Evolutionary conservation across 2,329 filamentous ascomycete species (phyloP).

Genomic region (Trichoderma sp.): DNA sequence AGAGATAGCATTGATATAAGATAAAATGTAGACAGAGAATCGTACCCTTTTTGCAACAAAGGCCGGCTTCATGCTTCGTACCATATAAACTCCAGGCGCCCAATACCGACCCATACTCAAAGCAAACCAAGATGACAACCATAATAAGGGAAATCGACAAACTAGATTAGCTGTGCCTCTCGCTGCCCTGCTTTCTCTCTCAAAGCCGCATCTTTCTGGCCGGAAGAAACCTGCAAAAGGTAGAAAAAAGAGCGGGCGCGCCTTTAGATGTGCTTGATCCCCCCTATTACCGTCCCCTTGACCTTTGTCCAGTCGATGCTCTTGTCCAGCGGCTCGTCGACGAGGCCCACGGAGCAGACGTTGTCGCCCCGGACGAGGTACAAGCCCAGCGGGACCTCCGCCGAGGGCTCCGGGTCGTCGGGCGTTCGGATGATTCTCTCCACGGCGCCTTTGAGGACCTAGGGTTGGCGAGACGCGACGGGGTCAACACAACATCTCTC

Average conservation of each 20-base stretch:
- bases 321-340: slow-evolving; percentile 85
- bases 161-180: slow-evolving; percentile 1
- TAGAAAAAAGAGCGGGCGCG: background rate
- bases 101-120: slow-evolving; percentile 4
- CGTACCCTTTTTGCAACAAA: slow-evolving; percentile 28
- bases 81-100: slow-evolving; percentile 19
- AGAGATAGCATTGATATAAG: slow-evolving; percentile 4
- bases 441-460: slow-evolving; percentile 79
- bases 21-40: slow-evolving; percentile 28
- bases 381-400: slow-evolving; percentile 79
- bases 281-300: slow-evolving; percentile 78
- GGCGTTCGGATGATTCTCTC: slow-evolving; percentile 87
- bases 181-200: background rate
- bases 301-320: slow-evolving; percentile 95
- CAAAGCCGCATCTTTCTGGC: background rate
- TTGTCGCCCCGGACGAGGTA: slow-evolving; percentile 95
- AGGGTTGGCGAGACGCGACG: background rate
- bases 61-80: slow-evolving; percentile 14
- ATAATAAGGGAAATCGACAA: background rate
- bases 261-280: slow-evolving; percentile 72
- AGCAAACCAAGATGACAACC: background rate
- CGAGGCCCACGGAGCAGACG: slow-evolving; percentile 83
- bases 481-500: too few species aligned
- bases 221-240: too few species aligned
- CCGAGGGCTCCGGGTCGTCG: slow-evolving; percentile 80